Percentiles rank a stretch among this genome's conserved stretches.
Evolutionary conservation across 2,329 filamentous ascomycete species (phyloP).

Genomic region (Stachybotrys echinatus): DNA sequence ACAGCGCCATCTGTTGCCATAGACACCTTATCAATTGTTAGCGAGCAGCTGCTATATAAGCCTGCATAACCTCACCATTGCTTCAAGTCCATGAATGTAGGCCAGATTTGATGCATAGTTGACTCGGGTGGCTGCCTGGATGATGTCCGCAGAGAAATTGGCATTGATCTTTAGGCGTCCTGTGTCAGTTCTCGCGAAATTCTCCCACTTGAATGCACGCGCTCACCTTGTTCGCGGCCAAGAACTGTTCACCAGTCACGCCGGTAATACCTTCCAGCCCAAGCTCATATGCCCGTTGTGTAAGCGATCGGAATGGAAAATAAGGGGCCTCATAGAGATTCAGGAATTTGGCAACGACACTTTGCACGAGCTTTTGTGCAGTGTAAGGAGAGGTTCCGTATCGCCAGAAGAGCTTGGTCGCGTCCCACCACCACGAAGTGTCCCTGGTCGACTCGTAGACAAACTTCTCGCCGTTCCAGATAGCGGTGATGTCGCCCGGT

Average conservation of each 20-base stretch:
- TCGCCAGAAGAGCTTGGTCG: constrained; percentile 73
- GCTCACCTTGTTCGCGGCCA: constrained; percentile 56
- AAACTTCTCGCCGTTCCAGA: constrained; percentile 79
- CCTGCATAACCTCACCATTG: constrained; percentile 52
- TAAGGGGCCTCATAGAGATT: constrained; percentile 73
- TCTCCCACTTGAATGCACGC: not conserved
- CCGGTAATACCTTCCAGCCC: constrained; percentile 62
- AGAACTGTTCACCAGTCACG: constrained; percentile 67
- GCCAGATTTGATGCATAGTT: constrained; percentile 90
- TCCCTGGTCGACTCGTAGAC: constrained; percentile 60
- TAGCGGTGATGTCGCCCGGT: constrained; percentile 55
- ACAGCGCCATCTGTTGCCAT: constrained; percentile 85
- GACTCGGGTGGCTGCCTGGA: constrained; percentile 86
- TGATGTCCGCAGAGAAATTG: constrained; percentile 70
- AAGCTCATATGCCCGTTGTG: constrained; percentile 60
- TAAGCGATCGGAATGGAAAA: constrained; percentile 80
- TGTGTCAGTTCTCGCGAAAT: constrained; percentile 3
- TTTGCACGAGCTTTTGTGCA: constrained; percentile 67
- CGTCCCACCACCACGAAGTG: constrained; percentile 70
- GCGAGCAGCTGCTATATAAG: not conserved
- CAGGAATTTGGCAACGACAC: constrained; percentile 67
- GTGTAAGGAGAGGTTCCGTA: constrained; percentile 77
- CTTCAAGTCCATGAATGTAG: constrained; percentile 82
- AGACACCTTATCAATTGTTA: constrained; percentile 51
- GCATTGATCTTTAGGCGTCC: constrained; percentile 46